phyloP scores from a whole-genome alignment of 1,284 basidiomycete genomes.

The Sporisorium scitamineum region DNA sequence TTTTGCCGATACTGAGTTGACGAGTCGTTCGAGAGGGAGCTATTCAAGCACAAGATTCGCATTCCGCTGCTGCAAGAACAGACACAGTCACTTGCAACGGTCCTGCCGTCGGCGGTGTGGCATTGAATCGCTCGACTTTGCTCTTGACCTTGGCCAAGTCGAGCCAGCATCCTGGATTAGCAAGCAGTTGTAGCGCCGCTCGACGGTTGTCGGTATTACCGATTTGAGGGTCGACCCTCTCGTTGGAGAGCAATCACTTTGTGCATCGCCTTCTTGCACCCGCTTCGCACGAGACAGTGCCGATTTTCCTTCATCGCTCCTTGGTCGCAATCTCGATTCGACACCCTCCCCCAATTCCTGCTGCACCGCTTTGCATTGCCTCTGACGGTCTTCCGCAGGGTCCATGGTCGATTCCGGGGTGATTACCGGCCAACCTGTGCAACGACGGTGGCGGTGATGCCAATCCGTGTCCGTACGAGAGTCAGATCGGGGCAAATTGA shows the following conservation, averaged over 20 bases:
- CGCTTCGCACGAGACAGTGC: background rate
- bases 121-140: no score
- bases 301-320: background rate
- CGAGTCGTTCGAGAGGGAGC: no score
- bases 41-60: no score
- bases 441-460: background rate
- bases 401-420: background rate
- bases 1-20: no score
- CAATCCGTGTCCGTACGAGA: background rate
- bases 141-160: no score
- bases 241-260: no score
- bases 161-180: background rate
- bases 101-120: no score
- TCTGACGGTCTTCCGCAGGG: background rate
- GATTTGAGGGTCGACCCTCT: background rate
- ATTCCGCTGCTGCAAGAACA: background rate
- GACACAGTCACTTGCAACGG: background rate
- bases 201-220: background rate
- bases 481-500: background rate
- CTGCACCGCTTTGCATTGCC: background rate
- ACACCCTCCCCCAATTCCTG: background rate
- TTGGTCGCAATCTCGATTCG: background rate
- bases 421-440: background rate
- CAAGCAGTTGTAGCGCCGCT: no score
- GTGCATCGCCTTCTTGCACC: no score